These are phyloP conservation scores for Xylaria sp. DNA, from an alignment of 2,329 filamentous ascomycete species.

Conservation along the genomic window DNA sequence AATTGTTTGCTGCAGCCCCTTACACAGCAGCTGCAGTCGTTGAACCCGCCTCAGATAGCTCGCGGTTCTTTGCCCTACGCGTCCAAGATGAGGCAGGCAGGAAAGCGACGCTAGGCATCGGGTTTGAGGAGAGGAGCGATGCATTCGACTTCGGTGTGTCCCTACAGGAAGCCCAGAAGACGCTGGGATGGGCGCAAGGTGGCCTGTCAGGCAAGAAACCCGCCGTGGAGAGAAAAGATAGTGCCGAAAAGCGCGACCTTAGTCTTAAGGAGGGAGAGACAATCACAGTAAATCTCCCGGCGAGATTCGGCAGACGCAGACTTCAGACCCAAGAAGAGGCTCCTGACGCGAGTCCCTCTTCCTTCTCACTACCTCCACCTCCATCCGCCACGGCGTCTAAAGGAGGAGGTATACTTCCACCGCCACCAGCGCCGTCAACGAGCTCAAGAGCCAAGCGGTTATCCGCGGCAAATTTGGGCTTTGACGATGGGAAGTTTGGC, in stretches of 20 bases:
- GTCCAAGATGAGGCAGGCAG: slow-evolving; percentile 80
- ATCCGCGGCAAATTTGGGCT: slow-evolving; percentile 75
- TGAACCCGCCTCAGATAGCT: slow-evolving; percentile 81
- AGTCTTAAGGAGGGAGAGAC: slow-evolving; percentile 91
- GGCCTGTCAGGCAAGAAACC: slow-evolving; percentile 51
- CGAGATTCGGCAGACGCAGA: slow-evolving; percentile 64
- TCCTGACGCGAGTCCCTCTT: slow-evolving; percentile 53
- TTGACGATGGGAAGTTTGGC: slow-evolving; percentile 89
- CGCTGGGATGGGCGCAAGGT: slow-evolving; percentile 68
- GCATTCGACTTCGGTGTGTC: slow-evolving; percentile 88
- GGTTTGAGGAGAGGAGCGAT: slow-evolving; percentile 86
- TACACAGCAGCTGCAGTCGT: slow-evolving; percentile 75
- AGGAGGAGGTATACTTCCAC: slow-evolving; percentile 63
- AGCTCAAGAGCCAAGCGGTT: slow-evolving; percentile 68
- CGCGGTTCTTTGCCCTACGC: slow-evolving; percentile 84
- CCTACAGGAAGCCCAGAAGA: slow-evolving; percentile 80
- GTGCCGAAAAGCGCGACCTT: slow-evolving; percentile 76
- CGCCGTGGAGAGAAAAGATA: slow-evolving; percentile 53
- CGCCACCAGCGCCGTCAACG: slow-evolving; percentile 61
- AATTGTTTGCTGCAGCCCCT: slow-evolving; percentile 85
- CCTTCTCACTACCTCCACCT: slow-evolving; percentile 81
- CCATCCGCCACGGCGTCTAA: slow-evolving; percentile 57
- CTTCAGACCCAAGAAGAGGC: slow-evolving; percentile 48
- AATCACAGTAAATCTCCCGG: slow-evolving; percentile 81
- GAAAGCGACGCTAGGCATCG: slow-evolving; percentile 84